phyloP scores from a whole-genome alignment of 129 eudicot species.

The Lactuca sativa region DNA sequence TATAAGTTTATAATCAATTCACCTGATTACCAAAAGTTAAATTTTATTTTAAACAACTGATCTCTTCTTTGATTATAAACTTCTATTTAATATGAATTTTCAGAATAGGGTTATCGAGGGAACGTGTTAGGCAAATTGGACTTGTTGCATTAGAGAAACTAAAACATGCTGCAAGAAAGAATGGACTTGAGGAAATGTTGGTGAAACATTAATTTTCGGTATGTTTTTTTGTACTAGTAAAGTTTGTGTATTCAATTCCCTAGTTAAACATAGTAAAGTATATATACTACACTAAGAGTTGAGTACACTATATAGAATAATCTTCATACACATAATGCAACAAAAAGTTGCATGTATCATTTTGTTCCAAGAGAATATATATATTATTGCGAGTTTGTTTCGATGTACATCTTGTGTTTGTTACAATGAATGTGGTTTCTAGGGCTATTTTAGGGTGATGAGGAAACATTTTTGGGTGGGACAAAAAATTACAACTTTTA shows the following conservation, averaged over 20 bases:
- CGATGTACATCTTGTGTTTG: no score
- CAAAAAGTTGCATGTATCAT: constrained; percentile 13
- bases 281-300: constrained; percentile 24
- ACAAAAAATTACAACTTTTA: no score
- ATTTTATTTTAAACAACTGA: no score
- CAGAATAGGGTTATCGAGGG: constrained; percentile 92
- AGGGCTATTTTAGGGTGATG: no score
- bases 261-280: neutral
- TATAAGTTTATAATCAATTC: no score
- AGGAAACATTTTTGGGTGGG: no score
- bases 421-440: no score
- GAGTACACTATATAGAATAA: constrained; percentile 17
- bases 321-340: constrained; percentile 10
- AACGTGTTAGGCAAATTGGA: constrained; percentile 86
- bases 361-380: constrained; percentile 23
- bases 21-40: neutral
- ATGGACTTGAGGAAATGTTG: constrained; percentile 64
- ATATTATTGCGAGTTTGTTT: constrained; percentile 10
- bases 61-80: no score
- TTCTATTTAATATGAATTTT: constrained; percentile 2
- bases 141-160: constrained; percentile 80
- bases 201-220: constrained; percentile 35
- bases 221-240: constrained; percentile 8
- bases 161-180: constrained; percentile 70
- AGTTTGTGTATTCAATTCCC: neutral